phyloP scores from a whole-genome alignment of 768 basidiomycete genomes.

The Pulveroboletus sp. region DNA sequence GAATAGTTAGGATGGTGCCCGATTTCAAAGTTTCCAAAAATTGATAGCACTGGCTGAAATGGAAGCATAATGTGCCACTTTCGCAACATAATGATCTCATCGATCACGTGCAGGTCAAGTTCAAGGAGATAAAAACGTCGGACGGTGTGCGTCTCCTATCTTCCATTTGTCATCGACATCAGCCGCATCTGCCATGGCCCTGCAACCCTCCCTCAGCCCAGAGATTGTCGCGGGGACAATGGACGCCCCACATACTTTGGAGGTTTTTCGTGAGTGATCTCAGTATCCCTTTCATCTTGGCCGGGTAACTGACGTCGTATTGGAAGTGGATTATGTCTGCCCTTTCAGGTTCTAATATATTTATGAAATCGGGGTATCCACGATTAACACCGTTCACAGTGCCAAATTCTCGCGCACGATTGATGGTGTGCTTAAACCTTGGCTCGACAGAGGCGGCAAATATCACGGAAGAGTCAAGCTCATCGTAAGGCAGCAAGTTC shows the following conservation, averaged over 20 bases:
- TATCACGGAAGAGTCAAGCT: slow-evolving; percentile 72
- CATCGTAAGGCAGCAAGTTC: slow-evolving; percentile 67
- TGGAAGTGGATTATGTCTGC: slow-evolving; percentile 80
- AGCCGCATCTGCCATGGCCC: slow-evolving; percentile 50
- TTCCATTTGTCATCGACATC: background rate
- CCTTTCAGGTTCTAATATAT: slow-evolving; percentile 57
- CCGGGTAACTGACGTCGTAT: background rate
- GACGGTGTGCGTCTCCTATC: background rate
- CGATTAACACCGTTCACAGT: slow-evolving; percentile 30
- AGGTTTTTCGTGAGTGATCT: slow-evolving; percentile 61
- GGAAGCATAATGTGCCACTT: too few relatives aligned
- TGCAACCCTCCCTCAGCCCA: slow-evolving; percentile 69
- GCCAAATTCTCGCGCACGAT: slow-evolving; percentile 60
- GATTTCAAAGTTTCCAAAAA: too few relatives aligned
- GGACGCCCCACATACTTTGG: slow-evolving; percentile 71
- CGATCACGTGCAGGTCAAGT: background rate
- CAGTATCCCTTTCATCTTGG: background rate
- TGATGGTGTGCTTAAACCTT: slow-evolving; percentile 56
- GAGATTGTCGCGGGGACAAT: slow-evolving; percentile 56
- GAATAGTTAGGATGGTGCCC: too few relatives aligned
- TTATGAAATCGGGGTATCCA: background rate
- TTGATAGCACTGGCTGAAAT: too few relatives aligned
- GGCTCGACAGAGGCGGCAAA: slow-evolving; percentile 52
- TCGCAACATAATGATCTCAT: too few relatives aligned
- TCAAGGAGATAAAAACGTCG: background rate